These are phyloP conservation scores for Castanea mollissima DNA, from an alignment of 306 rosid species.

Conservation along the genomic window DNA sequence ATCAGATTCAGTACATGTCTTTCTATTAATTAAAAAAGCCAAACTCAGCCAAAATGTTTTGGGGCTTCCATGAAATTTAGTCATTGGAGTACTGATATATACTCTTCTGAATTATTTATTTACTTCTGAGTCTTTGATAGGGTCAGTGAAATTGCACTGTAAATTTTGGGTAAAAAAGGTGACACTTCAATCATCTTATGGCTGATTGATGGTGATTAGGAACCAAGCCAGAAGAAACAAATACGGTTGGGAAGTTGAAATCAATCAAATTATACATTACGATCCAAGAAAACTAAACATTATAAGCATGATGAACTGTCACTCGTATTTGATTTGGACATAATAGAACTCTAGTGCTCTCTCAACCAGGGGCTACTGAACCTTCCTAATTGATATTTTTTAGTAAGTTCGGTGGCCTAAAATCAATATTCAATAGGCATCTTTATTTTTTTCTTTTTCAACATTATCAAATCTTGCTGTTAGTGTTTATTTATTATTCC, in stretches of 20 bases:
- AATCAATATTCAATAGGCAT: no score
- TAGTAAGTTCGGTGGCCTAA: no score
- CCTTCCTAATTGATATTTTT: no score
- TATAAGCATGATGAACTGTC: slow-evolving; percentile 6
- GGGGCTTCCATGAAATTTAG: no score
- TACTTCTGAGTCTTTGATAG: not conserved
- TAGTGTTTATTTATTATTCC: no score
- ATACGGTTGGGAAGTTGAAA: slow-evolving; percentile 25
- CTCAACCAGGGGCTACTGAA: no score
- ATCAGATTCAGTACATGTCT: not conserved
- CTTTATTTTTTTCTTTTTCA: no score
- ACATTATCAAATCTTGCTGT: no score
- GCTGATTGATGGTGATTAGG: not conserved
- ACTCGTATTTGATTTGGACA: not conserved
- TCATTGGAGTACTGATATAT: no score
- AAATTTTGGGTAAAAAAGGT: not conserved
- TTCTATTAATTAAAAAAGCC: not conserved
- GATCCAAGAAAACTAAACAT: slow-evolving; percentile 4
- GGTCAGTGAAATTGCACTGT: not conserved
- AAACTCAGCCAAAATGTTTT: no score
- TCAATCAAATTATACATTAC: slow-evolving; percentile 26
- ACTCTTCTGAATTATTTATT: not conserved
- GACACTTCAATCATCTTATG: not conserved
- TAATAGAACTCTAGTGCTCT: not conserved
- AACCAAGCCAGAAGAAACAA: slow-evolving; percentile 6